Percentiles rank a stretch among this genome's conserved stretches.
These are phyloP conservation scores for Castanopsis chinensis DNA, from an alignment of 306 rosid genomes.

Conservation along the genomic window DNA sequence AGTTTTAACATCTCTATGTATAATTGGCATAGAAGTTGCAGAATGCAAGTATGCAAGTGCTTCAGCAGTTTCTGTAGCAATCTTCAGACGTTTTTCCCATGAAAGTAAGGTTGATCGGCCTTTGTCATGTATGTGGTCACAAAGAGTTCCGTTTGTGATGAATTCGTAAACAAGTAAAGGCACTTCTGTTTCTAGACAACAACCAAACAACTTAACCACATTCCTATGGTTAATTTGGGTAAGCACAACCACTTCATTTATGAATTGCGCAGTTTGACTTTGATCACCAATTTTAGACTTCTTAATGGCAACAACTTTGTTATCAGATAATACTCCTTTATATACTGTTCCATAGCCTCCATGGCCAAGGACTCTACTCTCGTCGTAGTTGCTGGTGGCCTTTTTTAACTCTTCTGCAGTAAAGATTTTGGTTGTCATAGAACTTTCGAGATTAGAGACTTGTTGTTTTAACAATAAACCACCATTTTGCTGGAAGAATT, in stretches of 20 bases:
- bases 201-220: conserved; percentile 45
- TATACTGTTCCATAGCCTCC: too few species aligned
- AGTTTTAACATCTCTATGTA: conserved; percentile 53
- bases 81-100: conserved; percentile 35
- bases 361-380: conserved; percentile 29
- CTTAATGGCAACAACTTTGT: conserved; percentile 31
- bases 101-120: neutral
- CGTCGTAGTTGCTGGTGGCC: conserved; percentile 41
- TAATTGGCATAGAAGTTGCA: conserved; percentile 33
- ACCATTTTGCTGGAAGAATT: conserved; percentile 35
- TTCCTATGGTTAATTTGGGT: conserved; percentile 52
- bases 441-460: conserved; percentile 6
- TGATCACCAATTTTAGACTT: conserved; percentile 32
- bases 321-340: neutral
- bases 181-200: conserved; percentile 45
- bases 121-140: conserved; percentile 16
- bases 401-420: conserved; percentile 29
- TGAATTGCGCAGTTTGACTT: conserved; percentile 38
- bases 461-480: conserved; percentile 36
- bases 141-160: conserved; percentile 33
- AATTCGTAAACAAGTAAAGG: conserved; percentile 52
- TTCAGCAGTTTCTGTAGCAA: conserved; percentile 26
- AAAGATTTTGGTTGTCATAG: too few species aligned
- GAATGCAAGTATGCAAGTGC: conserved; percentile 48
- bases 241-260: conserved; percentile 38